Conservation (phyloP, 2,329 filamentous ascomycete genomes). For the Ophiostoma tasmaniense region DNA sequence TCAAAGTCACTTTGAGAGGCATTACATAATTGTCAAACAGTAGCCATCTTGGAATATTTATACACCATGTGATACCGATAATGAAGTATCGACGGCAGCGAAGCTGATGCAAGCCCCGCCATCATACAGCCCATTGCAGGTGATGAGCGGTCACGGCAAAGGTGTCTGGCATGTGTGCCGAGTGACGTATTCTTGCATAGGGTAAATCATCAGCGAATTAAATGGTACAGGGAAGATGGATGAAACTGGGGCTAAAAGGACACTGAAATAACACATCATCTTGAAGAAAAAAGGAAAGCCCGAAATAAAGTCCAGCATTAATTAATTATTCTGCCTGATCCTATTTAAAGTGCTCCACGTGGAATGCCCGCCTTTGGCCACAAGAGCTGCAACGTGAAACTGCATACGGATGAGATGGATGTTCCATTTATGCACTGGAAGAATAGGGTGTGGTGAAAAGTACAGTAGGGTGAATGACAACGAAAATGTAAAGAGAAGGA, state of each 20-base stretch:
- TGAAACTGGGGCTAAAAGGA: not conserved
- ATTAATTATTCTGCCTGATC: not conserved
- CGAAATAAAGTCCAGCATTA: not conserved
- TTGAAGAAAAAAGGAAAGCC: not conserved
- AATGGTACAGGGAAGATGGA: not conserved
- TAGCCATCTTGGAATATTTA: too few species aligned
- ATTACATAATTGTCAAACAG: not conserved
- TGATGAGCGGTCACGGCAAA: not conserved
- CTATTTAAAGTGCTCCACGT: slow-evolving; percentile 5
- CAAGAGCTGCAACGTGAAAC: not conserved
- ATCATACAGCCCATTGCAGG: not conserved
- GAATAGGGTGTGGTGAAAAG: not conserved
- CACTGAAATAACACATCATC: not conserved
- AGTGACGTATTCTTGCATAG: not conserved
- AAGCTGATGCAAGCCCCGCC: not conserved
- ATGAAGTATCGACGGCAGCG: not conserved
- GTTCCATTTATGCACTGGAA: not conserved
- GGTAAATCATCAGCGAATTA: not conserved
- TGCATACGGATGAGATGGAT: not conserved
- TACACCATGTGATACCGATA: not conserved
- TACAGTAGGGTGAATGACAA: not conserved
- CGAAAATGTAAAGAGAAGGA: not conserved
- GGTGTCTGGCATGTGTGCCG: not conserved
- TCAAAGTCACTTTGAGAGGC: not conserved
- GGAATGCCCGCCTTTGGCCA: not conserved